Evolutionary conservation across 305 asterid genomes (phyloP).

Genomic region (Fraxinus floribunda): DNA sequence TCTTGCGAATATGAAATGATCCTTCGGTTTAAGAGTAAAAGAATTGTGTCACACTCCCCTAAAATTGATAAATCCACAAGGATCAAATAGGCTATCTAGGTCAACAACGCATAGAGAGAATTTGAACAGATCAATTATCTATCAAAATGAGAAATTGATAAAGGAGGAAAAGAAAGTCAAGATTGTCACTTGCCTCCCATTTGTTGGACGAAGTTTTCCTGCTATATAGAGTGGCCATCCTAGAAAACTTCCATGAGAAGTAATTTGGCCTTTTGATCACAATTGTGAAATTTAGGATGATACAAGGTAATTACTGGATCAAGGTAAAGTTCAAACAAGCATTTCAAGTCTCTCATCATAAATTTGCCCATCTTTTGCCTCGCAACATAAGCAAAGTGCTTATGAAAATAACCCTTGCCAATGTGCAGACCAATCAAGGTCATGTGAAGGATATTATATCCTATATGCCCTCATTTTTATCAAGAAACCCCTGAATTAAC

Average conservation of each 20-base stretch:
- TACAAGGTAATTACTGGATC: not conserved
- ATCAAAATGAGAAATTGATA: not conserved
- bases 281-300: not conserved
- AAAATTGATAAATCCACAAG: not conserved
- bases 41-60: not conserved
- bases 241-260: not conserved
- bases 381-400: not conserved
- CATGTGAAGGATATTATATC: not conserved
- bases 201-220: not conserved
- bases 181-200: not conserved
- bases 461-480: slow-evolving; percentile 24
- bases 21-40: not conserved
- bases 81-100: not conserved
- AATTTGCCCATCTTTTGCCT: not conserved
- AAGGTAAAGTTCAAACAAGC: not conserved
- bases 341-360: not conserved
- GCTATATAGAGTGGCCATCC: not conserved
- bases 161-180: not conserved
- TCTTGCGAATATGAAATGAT: not conserved
- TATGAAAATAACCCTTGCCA: not conserved
- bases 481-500: slow-evolving; percentile 56
- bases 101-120: not conserved
- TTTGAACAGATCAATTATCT: not conserved
- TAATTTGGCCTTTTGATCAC: not conserved
- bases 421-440: slow-evolving; percentile 3